Evolutionary conservation across 768 basidiomycete species (phyloP), one percentile per base, ranked within the genome.

Genomic region (Hygrophoropsis aurantiaca): DNA sequence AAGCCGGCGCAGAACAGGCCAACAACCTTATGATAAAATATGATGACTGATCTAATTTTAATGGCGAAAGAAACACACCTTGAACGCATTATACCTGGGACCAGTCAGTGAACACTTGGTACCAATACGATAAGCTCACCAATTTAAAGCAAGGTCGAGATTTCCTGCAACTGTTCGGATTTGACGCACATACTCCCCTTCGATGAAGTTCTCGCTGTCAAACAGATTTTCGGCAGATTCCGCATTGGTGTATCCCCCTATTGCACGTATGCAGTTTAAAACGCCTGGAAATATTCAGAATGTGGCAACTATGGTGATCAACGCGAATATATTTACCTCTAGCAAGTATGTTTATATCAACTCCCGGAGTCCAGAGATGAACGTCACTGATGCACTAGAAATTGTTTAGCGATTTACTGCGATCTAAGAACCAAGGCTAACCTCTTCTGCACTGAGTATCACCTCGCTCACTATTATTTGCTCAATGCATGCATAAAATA

Each of bases 21-120:
- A n/a, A 82, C 82, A 45, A 85, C 69, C 82, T 85, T 44, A 11
- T 18, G 19, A 21, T 13, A 38, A 8, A 11, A 39, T 10, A 42
- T 44, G 34, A 21, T 15, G 27, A 39, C 11, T 9, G 11, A 35
- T 8, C 8, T 21, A 18, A 21, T 32, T 26, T 19, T 20, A 39
- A 46, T 21, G 18, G 11, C 11, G 11, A 42, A 34, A 40, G 30
- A 15, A 30, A 32, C 19, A 3, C 56, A 81, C 80, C 73, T 84
- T 85, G 70, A 79, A 82, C 10, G 83, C 73, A 54, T 82, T 77
- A 53, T 84, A 85, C 81, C 82, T 83, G 40, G 24, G 13, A 32
- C 11, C n/a, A n/a, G 42, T 35, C 34, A 18, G 23, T 18, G 18
- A 15, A 18, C 32, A 25, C 19, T 15, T 7, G 20, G 13, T 21